These are phyloP conservation scores for Lagenaria siceraria DNA, from an alignment of 306 rosid species.

Conservation along the genomic window DNA sequence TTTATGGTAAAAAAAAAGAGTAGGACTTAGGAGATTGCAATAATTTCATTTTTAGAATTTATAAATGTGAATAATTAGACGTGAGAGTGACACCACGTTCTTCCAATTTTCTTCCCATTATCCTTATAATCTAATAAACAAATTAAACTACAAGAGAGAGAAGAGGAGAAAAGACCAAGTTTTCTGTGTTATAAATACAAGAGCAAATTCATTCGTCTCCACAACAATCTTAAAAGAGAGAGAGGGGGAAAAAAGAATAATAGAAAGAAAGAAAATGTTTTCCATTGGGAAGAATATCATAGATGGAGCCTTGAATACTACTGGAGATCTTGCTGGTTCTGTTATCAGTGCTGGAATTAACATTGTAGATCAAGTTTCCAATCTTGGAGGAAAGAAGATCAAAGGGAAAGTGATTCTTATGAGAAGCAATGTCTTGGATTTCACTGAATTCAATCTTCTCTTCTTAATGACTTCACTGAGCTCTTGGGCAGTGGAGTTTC, in stretches of 20 bases:
- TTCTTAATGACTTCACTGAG: constrained; percentile 39
- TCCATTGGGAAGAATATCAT: background rate
- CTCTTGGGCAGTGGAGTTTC: constrained; percentile 34
- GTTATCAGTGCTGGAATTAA: background rate
- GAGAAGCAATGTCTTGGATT: constrained; percentile 71
- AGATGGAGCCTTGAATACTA: background rate
- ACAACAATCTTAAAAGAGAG: background rate
- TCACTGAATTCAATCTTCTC: constrained; percentile 49
- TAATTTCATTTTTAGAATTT: too few species aligned
- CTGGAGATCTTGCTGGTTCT: background rate
- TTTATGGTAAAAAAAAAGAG: too few species aligned
- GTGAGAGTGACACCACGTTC: background rate
- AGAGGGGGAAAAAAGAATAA: background rate
- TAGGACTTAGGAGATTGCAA: too few species aligned
- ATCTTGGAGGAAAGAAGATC: constrained; percentile 2
- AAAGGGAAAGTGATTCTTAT: constrained; percentile 51
- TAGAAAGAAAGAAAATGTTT: background rate
- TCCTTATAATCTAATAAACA: too few species aligned
- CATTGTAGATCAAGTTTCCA: background rate
- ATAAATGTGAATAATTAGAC: too few species aligned
- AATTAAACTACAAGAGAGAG: background rate
- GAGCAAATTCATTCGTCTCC: background rate
- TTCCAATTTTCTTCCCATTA: background rate
- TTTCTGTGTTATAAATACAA: background rate
- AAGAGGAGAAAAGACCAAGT: background rate